Evolutionary conservation across 164 flowering plant genomes (phyloP).

Genomic region (Stephania cephalantha): DNA sequence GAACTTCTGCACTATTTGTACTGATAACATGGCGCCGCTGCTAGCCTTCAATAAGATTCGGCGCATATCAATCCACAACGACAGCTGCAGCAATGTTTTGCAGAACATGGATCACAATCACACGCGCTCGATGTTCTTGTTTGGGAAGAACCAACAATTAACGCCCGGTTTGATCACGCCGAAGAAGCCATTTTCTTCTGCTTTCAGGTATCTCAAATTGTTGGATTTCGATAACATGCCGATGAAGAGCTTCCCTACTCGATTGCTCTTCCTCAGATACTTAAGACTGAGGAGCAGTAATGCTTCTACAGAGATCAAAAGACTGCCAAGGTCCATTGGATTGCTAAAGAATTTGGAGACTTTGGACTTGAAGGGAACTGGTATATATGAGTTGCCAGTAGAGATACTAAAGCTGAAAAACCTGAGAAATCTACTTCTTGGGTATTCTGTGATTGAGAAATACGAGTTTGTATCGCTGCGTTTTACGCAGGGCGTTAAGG

Average conservation of each 20-base stretch:
- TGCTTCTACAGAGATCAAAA: conserved; percentile 9
- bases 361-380: conserved; percentile 25
- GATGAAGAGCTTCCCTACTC: conserved; percentile 19
- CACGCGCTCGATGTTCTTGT: conserved; percentile 18
- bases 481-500: conserved; percentile 19
- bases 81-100: not conserved
- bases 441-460: conserved; percentile 4
- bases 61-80: conserved; percentile 18
- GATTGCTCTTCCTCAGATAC: conserved; percentile 18
- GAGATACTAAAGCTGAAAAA: conserved; percentile 23
- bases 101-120: not conserved
- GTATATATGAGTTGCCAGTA: conserved; percentile 20
- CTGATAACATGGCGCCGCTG: not conserved
- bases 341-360: conserved; percentile 28
- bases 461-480: not conserved
- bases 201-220: conserved; percentile 22
- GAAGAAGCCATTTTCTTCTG: not conserved
- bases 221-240: conserved; percentile 26
- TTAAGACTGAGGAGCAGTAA: conserved; percentile 22
- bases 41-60: conserved; percentile 7
- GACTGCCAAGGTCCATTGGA: conserved; percentile 23
- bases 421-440: conserved; percentile 28
- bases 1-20: conserved; percentile 6
- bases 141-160: not conserved
- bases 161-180: not conserved